Evolutionary conservation across 805 yeast species (phyloP).

Genomic region (Blastobotrys mokoenaii): DNA sequence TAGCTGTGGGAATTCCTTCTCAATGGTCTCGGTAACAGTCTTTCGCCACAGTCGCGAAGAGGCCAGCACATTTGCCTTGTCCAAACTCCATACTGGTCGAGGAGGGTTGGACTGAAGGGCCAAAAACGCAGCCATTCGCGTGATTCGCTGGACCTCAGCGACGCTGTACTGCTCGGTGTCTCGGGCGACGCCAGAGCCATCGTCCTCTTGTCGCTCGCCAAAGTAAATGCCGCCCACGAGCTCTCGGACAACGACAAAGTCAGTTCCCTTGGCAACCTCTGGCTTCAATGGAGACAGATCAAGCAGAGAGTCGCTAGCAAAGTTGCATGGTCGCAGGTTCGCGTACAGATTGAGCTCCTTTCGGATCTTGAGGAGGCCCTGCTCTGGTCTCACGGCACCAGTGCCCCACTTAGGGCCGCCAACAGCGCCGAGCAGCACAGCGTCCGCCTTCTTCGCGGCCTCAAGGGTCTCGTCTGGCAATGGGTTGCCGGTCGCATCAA

Average conservation of each 20-base stretch:
- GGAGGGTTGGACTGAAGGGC: conserved; percentile 94
- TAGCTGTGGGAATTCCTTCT: conserved; percentile 84
- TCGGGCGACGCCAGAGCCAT: conserved; percentile 77
- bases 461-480: conserved; percentile 76
- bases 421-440: conserved; percentile 95
- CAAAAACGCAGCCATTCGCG: conserved; percentile 96
- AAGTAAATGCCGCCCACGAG: conserved; percentile 97
- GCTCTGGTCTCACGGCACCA: conserved; percentile 93
- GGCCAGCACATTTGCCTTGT: conserved; percentile 96
- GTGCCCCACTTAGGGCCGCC: conserved; percentile 99
- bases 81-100: conserved; percentile 89
- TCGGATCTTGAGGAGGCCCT: conserved; percentile 87
- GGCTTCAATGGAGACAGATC: conserved; percentile 83
- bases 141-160: conserved; percentile 87
- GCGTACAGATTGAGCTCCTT: conserved; percentile 93
- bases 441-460: conserved; percentile 82
- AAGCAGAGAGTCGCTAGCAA: conserved; percentile 74
- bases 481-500: conserved; percentile 93
- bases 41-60: conserved; percentile 94
- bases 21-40: conserved; percentile 78
- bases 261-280: conserved; percentile 81
- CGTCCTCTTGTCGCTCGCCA: conserved; percentile 92
- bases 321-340: conserved; percentile 93
- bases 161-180: conserved; percentile 92
- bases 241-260: conserved; percentile 90